Conservation (phyloP, 2,329 filamentous ascomycete species). For the Hypocreales sp. region DNA sequence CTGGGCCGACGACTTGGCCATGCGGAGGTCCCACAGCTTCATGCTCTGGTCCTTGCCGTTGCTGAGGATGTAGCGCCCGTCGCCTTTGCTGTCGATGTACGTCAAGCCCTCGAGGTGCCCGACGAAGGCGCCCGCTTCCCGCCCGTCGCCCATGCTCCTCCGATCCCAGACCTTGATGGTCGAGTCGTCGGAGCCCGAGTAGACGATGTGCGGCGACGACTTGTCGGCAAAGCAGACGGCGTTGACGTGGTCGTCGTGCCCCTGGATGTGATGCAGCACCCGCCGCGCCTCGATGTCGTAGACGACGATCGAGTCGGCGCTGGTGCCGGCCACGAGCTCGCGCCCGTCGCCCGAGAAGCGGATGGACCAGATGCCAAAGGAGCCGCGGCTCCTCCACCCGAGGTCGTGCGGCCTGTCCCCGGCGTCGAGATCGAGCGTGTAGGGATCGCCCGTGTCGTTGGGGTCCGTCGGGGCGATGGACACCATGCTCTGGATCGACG, state of each 20-base stretch:
- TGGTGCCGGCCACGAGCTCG: conserved; percentile 82
- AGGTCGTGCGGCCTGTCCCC: conserved; percentile 5
- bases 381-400: conserved; percentile 12
- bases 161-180: conserved; percentile 95
- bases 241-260: conserved; percentile 83
- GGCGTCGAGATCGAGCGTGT: conserved; percentile 52
- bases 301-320: conserved; percentile 63
- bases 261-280: conserved; percentile 58
- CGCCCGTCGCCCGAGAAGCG: conserved; percentile 85
- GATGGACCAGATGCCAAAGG: conserved; percentile 69
- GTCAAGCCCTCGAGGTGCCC: conserved; percentile 53
- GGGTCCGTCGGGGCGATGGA: conserved; percentile 82
- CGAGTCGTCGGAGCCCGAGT: conserved; percentile 88
- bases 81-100: conserved; percentile 55
- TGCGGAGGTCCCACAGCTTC: conserved; percentile 91
- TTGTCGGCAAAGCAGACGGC: conserved; percentile 92
- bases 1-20: conserved; percentile 62
- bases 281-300: conserved; percentile 79
- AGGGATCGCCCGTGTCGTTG: conserved; percentile 64
- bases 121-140: conserved; percentile 51
- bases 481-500: conserved; percentile 70
- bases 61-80: conserved; percentile 70
- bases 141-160: conserved; percentile 73
- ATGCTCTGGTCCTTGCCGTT: conserved; percentile 95
- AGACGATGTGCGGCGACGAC: conserved; percentile 79